Percentiles rank a stretch among this genome's conserved stretches.
Conservation (phyloP, 441 rosid species). For the Euphorbia celastroides region DNA sequence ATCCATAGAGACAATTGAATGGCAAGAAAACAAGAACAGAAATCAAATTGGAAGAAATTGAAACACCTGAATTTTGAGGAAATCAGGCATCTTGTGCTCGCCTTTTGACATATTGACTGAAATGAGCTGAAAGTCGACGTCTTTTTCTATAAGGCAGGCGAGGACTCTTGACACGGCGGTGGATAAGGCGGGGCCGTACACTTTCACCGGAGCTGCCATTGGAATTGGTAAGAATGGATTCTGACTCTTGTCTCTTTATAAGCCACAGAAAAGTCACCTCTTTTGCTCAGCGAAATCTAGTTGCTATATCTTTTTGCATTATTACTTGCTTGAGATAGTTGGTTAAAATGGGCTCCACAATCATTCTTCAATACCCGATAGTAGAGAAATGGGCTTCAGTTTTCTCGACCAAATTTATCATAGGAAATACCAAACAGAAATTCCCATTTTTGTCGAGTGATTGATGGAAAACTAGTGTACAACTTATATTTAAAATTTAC, state of each 20-base stretch:
- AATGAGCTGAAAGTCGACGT: constrained; percentile 53
- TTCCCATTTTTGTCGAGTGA: too few species aligned
- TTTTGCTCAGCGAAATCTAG: not conserved
- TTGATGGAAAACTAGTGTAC: too few species aligned
- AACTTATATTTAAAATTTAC: too few species aligned
- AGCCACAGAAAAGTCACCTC: constrained; percentile 1
- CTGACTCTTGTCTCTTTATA: not conserved
- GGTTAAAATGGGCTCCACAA: not conserved
- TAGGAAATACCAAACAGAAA: too few species aligned
- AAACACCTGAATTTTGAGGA: constrained; percentile 52
- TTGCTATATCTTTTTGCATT: not conserved
- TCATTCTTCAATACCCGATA: not conserved
- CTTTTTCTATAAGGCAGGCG: constrained; percentile 57
- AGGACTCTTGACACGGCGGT: constrained; percentile 59
- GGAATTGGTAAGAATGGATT: not conserved
- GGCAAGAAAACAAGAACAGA: not conserved
- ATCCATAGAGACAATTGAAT: not conserved
- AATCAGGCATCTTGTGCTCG: constrained; percentile 62
- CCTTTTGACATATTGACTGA: constrained; percentile 51
- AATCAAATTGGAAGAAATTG: not conserved
- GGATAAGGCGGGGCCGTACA: constrained; percentile 59
- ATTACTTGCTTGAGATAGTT: constrained; percentile 4
- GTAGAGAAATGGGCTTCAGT: not conserved
- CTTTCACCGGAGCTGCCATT: constrained; percentile 53
- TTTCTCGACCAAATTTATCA: too few species aligned